Conservation (phyloP, 1,284 basidiomycete genomes). For the Inonotus obliquus region DNA sequence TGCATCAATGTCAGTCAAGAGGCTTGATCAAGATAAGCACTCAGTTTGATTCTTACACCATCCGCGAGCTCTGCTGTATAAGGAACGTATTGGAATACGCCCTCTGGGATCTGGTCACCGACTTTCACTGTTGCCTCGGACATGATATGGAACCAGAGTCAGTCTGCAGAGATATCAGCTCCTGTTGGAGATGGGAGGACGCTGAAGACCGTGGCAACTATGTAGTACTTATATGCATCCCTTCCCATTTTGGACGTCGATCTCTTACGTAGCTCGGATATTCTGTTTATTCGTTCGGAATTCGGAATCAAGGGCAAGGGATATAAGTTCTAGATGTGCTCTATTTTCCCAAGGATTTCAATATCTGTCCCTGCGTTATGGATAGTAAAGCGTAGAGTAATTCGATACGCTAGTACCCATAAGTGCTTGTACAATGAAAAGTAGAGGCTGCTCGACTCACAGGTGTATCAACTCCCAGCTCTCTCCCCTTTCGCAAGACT, state of each 20-base stretch:
- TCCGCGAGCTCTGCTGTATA: constrained; percentile 64
- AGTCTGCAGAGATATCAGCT: not conserved
- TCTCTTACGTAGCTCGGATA: not conserved
- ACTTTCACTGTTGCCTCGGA: constrained; percentile 40
- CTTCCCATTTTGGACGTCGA: not conserved
- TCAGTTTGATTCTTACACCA: constrained; percentile 34
- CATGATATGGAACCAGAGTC: constrained; percentile 6
- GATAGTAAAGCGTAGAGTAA: constrained; percentile 44
- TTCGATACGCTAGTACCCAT: constrained; percentile 40
- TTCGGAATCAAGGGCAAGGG: not conserved
- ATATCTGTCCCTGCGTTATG: constrained; percentile 48
- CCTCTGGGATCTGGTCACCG: constrained; percentile 62
- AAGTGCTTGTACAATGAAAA: not conserved
- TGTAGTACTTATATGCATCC: not conserved
- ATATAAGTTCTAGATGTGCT: no score
- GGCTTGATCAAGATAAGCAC: constrained; percentile 11
- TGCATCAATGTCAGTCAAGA: constrained; percentile 9
- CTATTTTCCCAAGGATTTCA: constrained; percentile 22
- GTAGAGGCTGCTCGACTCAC: constrained; percentile 27
- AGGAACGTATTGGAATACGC: constrained; percentile 59
- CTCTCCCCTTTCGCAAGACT: constrained; percentile 48
- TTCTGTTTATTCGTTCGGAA: no score
- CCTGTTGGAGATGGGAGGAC: not conserved
- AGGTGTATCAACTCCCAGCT: constrained; percentile 43
- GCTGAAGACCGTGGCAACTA: not conserved